Base-by-base conservation (phyloP, 805 yeast species). In the Myxozyma nipponensis region DNA sequence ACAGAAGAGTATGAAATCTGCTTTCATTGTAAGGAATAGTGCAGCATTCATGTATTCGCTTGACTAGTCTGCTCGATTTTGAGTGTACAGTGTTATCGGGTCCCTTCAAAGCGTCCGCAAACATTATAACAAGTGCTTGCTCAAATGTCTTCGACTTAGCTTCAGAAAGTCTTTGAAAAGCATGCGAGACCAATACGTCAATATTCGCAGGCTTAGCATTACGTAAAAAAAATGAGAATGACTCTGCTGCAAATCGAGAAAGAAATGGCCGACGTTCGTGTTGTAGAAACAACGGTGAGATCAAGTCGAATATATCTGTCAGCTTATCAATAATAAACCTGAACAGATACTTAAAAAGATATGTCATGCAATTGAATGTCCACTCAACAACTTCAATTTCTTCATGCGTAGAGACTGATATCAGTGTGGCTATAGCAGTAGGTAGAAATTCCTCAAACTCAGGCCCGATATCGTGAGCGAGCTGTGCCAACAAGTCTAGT, bases 401-500 rank as follows among this genome's bases (percentile, higher is more conserved):
- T 51, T 74, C 70, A 52, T 78, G 79, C 52, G 79, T 78, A 25
- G 86, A 74, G 46, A 86, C 63, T 0, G 70, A 65, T 3, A 76
- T 76, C 38, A 90, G 72, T 22, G 77, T 59, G 0, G 62, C 57
- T 42, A 91, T 68, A 0, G 88, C 69, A 23, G 68, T 64, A 1
- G 70, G 70, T 62, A 87, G 89, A 62, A 72, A 88, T 6, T 77
- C 78, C 72, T 88, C 76, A 63, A 90, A 93, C 59, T 91, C 98
- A 1, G 91, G 83, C 7, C 96, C 97, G 55, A 91, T 70, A 70
- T 91, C 98, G 61, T 87, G 96, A 37, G 89, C 82, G 60, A 93
- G 84, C 62, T 89, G 95, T 0, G 95, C 78, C 22, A 89, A 66
- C 7, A 85, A 69, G 62, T 93, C 98, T 44, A 88, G 67, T 25